These are phyloP conservation scores for Moesziomyces globuligerus DNA, from an alignment of 1,284 basidiomycete genomes.

Conservation along the genomic window DNA sequence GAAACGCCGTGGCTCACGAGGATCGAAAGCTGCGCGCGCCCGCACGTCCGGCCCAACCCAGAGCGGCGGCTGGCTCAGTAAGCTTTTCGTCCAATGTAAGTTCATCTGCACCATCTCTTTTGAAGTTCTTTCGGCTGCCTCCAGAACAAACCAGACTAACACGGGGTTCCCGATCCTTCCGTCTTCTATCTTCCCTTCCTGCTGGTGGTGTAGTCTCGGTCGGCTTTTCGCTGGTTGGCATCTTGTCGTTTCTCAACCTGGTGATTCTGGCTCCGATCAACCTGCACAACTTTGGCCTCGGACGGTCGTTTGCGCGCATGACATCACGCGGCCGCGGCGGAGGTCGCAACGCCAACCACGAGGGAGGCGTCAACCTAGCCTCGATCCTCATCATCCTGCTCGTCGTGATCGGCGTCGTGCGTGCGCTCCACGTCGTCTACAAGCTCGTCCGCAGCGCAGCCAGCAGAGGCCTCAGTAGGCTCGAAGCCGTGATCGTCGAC, in stretches of 20 bases:
- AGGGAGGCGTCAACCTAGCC: slow-evolving; percentile 44
- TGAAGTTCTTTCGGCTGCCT: no score
- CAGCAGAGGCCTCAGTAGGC: slow-evolving; percentile 26
- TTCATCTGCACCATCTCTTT: no score
- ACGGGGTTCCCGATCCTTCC: no score
- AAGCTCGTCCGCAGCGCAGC: slow-evolving; percentile 26
- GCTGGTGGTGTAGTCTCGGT: slow-evolving; percentile 38
- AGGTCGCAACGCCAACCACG: slow-evolving; percentile 27
- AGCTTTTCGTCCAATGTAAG: slow-evolving; percentile 38
- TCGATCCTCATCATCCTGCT: slow-evolving; percentile 48
- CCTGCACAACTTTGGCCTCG: slow-evolving; percentile 51
- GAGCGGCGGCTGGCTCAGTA: slow-evolving; percentile 25
- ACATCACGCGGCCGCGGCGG: slow-evolving; percentile 23
- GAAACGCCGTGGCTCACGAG: slow-evolving; percentile 8
- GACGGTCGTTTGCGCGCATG: slow-evolving; percentile 50
- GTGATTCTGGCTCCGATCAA: slow-evolving; percentile 51
- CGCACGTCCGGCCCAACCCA: background rate
- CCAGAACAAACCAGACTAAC: no score
- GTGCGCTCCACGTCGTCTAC: slow-evolving; percentile 44
- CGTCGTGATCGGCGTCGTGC: slow-evolving; percentile 48
- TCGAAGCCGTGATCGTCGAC: slow-evolving; percentile 52
- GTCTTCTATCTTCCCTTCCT: background rate
- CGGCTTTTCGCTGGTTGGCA: slow-evolving; percentile 54
- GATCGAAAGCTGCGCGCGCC: slow-evolving; percentile 3
- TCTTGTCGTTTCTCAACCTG: slow-evolving; percentile 49